These are phyloP conservation scores for Fusarium transvaalense DNA, from an alignment of 2,329 filamentous ascomycete genomes.

Conservation along the genomic window DNA sequence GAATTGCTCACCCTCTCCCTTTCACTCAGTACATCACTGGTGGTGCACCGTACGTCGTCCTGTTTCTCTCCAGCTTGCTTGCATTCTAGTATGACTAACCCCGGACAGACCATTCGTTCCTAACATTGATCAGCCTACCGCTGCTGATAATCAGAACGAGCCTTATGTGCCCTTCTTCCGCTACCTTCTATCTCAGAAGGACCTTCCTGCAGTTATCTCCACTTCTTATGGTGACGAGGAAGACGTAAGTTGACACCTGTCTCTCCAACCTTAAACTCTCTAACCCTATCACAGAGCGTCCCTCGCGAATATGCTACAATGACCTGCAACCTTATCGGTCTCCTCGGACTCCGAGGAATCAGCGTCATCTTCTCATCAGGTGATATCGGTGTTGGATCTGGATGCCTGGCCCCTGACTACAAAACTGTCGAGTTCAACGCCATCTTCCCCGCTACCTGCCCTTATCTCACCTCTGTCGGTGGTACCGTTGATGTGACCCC, in stretches of 20 bases:
- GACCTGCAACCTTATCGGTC: slow-evolving; percentile 30
- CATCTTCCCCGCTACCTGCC: slow-evolving; percentile 57
- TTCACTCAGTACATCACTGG: slow-evolving; percentile 38
- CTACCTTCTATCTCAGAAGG: slow-evolving; percentile 14
- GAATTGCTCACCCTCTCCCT: slow-evolving; percentile 34
- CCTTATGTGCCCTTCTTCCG: slow-evolving; percentile 28
- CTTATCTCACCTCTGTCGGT: slow-evolving; percentile 64
- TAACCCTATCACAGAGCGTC: slow-evolving; percentile 6
- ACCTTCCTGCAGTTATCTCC: slow-evolving; percentile 21
- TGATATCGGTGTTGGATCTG: slow-evolving; percentile 41
- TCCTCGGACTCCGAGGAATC: slow-evolving; percentile 27
- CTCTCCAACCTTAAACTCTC: fast-evolving
- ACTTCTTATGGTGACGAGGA: slow-evolving; percentile 31
- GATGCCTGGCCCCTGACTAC: slow-evolving; percentile 27
- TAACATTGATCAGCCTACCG: slow-evolving; percentile 29
- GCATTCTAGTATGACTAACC: neutral
- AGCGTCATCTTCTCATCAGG: slow-evolving; percentile 59
- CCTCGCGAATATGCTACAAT: slow-evolving; percentile 25
- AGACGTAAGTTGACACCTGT: neutral
- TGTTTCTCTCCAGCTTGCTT: too few species aligned
- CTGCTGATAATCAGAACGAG: slow-evolving; percentile 30
- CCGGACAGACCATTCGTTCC: slow-evolving; percentile 8
- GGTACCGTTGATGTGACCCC: slow-evolving; percentile 64
- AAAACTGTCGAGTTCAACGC: slow-evolving; percentile 51
- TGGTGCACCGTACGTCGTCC: slow-evolving; percentile 10